phyloP scores from a whole-genome alignment of 2,329 filamentous ascomycete species.

The Aspergillus ochraceoroseus region DNA sequence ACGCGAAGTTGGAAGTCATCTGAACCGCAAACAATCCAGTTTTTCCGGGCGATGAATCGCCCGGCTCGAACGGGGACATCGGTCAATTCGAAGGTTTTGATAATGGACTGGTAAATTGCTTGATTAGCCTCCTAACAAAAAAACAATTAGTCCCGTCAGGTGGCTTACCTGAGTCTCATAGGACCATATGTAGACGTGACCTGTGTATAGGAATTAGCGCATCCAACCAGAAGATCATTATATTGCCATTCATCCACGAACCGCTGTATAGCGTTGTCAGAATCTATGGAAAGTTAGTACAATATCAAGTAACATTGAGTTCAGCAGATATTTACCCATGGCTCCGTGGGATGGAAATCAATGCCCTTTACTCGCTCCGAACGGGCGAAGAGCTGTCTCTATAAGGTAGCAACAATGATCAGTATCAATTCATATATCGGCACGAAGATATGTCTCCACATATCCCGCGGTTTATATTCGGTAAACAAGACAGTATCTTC shows the following conservation, averaged over 20 bases:
- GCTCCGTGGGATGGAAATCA: constrained; percentile 94
- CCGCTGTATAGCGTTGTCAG: constrained; percentile 94
- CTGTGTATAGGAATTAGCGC: constrained; percentile 50
- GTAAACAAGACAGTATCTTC: constrained; percentile 1
- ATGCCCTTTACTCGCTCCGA: constrained; percentile 96
- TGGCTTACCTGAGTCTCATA: constrained; percentile 73
- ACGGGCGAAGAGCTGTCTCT: constrained; percentile 79
- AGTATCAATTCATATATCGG: constrained; percentile 30
- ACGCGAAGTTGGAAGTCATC: constrained; percentile 86
- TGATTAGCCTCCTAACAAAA: constrained; percentile 21
- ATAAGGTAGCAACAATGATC: constrained; percentile 35
- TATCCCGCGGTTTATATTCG: constrained; percentile 1
- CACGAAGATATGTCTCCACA: constrained; percentile 1
- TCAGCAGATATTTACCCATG: constrained; percentile 62
- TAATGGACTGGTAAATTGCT: constrained; percentile 60
- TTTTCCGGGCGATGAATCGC: constrained; percentile 94
- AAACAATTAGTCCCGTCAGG: not conserved
- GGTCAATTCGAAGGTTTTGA: constrained; percentile 98
- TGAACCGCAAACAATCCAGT: constrained; percentile 95
- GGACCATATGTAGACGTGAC: constrained; percentile 99
- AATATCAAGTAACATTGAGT: not conserved
- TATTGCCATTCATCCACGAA: constrained; percentile 43
- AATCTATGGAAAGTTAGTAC: constrained; percentile 47
- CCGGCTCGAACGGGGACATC: constrained; percentile 96
- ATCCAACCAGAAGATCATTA: constrained; percentile 12